Base-by-base conservation (phyloP, 805 yeast species). In the Sugiyamaella chiloensis region DNA sequence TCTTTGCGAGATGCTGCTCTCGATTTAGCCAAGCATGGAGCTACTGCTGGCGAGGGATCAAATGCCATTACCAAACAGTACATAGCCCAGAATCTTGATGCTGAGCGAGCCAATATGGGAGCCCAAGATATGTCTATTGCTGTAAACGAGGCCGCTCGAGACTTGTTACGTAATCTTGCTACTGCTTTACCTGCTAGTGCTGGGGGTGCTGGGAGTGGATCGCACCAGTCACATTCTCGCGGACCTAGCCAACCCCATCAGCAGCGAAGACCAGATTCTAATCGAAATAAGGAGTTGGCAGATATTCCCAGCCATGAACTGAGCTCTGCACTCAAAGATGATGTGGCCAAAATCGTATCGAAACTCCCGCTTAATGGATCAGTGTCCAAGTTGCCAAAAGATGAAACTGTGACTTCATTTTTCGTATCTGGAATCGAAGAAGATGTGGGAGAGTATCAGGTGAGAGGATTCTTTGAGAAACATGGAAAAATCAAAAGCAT, bases 1-100 rank as follows among this genome's bases (percentile, higher is more conserved):
- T 79, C 81, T 8, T 67, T 88, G 5, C 71, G 96, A 54, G 96
- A 90, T 59, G 81, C 87, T 1, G 86, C 96, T 3, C 64, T 89
- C 57, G 80, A 81, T 56, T 73, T 87, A 74, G 83, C 90, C 1
- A 83, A 82, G 12, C 68, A 73, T 12, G 72, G 64, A 42, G 62
- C 60, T 30, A 55, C 59, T 26, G 67, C 68, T 1, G 58, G 63
- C 23, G 71, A 78, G 60, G 74, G 80, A 40, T 62, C 77, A 59
- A 73, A 77, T 60, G 72, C 76, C 30, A 70, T 80, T 56, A 72
- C 80, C 46, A 78, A 76, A 60, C 65, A 78, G 31, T 83, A 76
- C 56, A 68, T 75, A 44, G 84, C 86, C 2, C 71, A 75, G 51
- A 74, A 77, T 47, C 75, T 73, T 46, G 53, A 52, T 16, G 24